These are phyloP conservation scores for Leishmania gerbilli DNA, from an alignment of 208 protist genomes.

Conservation along the genomic window DNA sequence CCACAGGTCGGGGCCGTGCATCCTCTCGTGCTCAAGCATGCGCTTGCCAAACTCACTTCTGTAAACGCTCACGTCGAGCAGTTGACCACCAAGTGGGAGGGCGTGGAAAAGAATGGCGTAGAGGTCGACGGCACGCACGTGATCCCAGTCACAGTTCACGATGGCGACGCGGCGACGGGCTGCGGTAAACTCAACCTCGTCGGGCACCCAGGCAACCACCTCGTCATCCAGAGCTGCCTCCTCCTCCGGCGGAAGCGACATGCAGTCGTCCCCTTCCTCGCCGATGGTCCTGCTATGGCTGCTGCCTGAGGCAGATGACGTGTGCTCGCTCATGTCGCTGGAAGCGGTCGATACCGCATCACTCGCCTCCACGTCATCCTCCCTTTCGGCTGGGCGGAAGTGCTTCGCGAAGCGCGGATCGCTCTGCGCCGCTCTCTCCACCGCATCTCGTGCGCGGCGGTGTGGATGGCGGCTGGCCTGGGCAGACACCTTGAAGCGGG, in stretches of 20 bases:
- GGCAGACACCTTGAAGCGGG: constrained; percentile 76
- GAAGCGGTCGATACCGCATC: constrained; percentile 17
- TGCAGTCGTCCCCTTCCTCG: constrained; percentile 31
- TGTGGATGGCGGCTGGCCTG: constrained; percentile 13
- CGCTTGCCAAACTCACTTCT: constrained; percentile 95
- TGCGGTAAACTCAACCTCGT: constrained; percentile 80
- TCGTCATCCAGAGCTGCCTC: constrained; percentile 58
- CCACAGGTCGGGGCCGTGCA: constrained; percentile 87
- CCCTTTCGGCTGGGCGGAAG: constrained; percentile 23
- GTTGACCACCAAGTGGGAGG: constrained; percentile 91
- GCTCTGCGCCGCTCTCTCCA: constrained; percentile 33
- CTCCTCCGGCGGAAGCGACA: constrained; percentile 27
- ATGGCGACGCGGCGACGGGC: constrained; percentile 91
- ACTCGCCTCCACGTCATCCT: constrained; percentile 40
- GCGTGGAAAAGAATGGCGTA: constrained; percentile 96
- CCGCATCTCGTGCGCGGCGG: constrained; percentile 12
- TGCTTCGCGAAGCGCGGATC: constrained; percentile 84
- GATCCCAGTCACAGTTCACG: constrained; percentile 97
- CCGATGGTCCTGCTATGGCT: background rate
- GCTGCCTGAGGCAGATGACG: background rate
- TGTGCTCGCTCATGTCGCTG: background rate
- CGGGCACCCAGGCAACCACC: constrained; percentile 67
- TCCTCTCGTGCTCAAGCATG: constrained; percentile 89
- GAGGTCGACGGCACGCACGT: constrained; percentile 94
- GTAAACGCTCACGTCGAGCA: constrained; percentile 93